phyloP scores from a whole-genome alignment of 2,329 filamentous ascomycete species.

The Sporothrix phasma region DNA sequence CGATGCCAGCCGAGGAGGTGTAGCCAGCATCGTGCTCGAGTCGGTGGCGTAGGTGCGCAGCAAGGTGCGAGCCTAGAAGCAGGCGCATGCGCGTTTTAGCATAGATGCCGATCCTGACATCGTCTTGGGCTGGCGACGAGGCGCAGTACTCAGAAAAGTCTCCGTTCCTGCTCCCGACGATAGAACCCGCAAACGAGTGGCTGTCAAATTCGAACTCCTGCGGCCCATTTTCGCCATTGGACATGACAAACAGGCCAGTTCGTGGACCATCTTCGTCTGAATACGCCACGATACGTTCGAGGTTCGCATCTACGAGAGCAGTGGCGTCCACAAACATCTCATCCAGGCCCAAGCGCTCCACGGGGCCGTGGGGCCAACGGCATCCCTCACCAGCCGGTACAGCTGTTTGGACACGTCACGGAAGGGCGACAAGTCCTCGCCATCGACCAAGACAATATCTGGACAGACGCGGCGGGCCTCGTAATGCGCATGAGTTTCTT shows the following conservation, averaged over 20 bases:
- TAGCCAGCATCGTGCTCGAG: slow-evolving; percentile 66
- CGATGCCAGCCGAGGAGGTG: slow-evolving; percentile 78
- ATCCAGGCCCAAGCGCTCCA: slow-evolving; percentile 81
- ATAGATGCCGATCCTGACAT: slow-evolving; percentile 18
- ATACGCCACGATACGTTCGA: slow-evolving; percentile 42
- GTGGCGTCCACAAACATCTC: slow-evolving; percentile 83
- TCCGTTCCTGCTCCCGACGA: slow-evolving; percentile 26
- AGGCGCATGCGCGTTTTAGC: slow-evolving; percentile 44
- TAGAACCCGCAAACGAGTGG: slow-evolving; percentile 52
- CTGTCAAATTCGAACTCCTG: slow-evolving; percentile 74
- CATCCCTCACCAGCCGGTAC: slow-evolving; percentile 60
- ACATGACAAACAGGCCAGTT: slow-evolving; percentile 60
- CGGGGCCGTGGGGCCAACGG: slow-evolving; percentile 61
- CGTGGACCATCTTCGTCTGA: neutral
- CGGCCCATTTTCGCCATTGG: slow-evolving; percentile 50
- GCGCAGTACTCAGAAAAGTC: no score
- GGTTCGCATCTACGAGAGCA: slow-evolving; percentile 76
- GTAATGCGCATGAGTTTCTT: slow-evolving; percentile 75
- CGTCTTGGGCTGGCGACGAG: neutral
- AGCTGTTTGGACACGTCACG: slow-evolving; percentile 76
- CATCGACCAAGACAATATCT: slow-evolving; percentile 73
- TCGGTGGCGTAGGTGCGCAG: slow-evolving; percentile 58
- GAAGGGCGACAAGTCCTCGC: slow-evolving; percentile 78
- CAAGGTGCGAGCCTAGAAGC: slow-evolving; percentile 71
- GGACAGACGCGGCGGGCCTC: slow-evolving; percentile 75